Evolutionary conservation across 805 yeast species (phyloP), one percentile per base, ranked within the genome.

Genomic region (Zygotorulaspora chibaensis): DNA sequence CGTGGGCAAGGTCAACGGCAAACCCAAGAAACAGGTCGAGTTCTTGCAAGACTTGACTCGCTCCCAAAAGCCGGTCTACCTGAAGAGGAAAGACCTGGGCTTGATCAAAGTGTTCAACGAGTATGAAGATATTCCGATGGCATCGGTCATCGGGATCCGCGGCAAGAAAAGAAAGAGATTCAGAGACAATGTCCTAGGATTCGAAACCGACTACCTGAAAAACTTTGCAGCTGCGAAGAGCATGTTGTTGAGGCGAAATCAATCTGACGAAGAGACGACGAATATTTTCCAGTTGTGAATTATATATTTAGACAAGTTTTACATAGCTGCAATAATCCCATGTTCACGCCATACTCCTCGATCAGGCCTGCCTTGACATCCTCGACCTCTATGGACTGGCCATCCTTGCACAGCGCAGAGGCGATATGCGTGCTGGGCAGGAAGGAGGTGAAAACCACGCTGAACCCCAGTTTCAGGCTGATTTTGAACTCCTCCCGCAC

Each of bases 161-260:
- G 68, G 68, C 35, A 63, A 65, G 48, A 66, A 63, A 45, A 55
- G 68, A 28, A 62, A 58, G 56, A 63, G 57, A 51, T 63, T 53
- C 48, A 56, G 50, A 16, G 69, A 66, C 38, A 54, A 56, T 3
- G 47, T 63, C 13, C 43, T 64, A 12, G 69, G 68, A 2, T 63
- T 61, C 45, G 68, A 66, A 47, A 65, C 69, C 3, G 68, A 64
- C 43, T 61, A 47, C 43, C 34, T 61, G 18, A 49, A 53, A 25
- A 54, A 47, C 30, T 53, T 62, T 36, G 54, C 50, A 15, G 55
- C 55, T 7, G 53, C 61, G 8, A 62, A 62, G 49, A 51, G 42
- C 12, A 42, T 50, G 41, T 29, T 61, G 40, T 34, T 60, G 11
- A 34, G 44, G n/a, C 15, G 35, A 20, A 35, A 44, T 12, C 25